These are phyloP conservation scores for Olyra latifolia DNA, from an alignment of 176 grass and related monocot species.

Conservation along the genomic window DNA sequence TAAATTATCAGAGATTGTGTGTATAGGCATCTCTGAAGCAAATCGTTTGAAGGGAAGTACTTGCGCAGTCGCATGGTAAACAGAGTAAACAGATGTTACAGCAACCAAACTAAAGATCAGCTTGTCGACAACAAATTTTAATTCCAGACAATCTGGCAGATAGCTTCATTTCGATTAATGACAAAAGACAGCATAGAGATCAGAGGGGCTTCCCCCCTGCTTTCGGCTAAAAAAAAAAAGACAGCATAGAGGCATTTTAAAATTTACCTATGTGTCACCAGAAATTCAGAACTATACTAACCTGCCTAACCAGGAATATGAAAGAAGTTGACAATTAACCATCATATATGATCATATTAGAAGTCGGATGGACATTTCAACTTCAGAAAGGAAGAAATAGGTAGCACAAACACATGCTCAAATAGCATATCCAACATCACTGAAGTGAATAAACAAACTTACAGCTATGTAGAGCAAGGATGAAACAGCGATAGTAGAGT, in stretches of 20 bases:
- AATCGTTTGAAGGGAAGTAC: too few relatives aligned
- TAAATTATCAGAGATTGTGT: background rate
- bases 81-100: too few relatives aligned
- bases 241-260: too few relatives aligned
- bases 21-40: too few relatives aligned
- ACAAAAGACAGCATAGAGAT: background rate
- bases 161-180: background rate
- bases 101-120: too few relatives aligned
- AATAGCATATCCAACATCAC: background rate
- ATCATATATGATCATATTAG: too few relatives aligned
- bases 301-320: background rate
- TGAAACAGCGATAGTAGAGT: constrained; percentile 54
- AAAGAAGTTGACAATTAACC: background rate
- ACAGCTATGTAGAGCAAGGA: constrained; percentile 75
- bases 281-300: background rate
- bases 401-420: background rate
- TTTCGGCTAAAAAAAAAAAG: too few relatives aligned
- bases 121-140: too few relatives aligned
- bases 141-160: too few relatives aligned
- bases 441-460: constrained; percentile 11
- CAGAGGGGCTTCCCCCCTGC: too few relatives aligned
- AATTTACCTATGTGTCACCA: background rate
- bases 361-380: background rate
- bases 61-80: background rate
- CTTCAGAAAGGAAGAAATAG: background rate